Base-by-base conservation (phyloP, 2,329 filamentous ascomycete species). In the Ophiostoma novo-ulmi region DNA sequence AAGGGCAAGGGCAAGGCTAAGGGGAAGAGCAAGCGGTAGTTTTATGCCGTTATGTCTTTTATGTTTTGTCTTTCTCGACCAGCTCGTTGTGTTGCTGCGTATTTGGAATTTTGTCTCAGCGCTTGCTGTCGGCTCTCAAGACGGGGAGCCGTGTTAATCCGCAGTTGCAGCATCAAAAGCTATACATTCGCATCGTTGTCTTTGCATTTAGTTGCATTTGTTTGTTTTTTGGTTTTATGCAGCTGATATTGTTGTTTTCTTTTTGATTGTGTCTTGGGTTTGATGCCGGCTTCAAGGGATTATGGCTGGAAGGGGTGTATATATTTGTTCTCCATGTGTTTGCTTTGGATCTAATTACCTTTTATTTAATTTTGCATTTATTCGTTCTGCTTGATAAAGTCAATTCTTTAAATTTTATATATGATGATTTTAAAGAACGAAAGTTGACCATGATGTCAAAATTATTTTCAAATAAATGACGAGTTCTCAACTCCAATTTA, bases 1-100 rank as follows among this genome's bases (percentile, higher is more conserved):
- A 72, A 72, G 65, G 20, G 17, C 17, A 72, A 73, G 65, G 22
- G 22, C 17, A 72, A 73, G 67, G 73, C 67, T 31, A 76, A 77
- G 73, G 75, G 72, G 31, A 74, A 71, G 55, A 67, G 71, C 41
- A 73, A 72, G 68, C 68, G 69, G 13, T 73, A 70, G 58, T 61
- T 41, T 14, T n/a, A 31, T 55, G 69, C 66, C 39, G 20, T 68
- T 8, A 17, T 48, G 13, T n/a, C 20, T 48, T 22, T 26, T 38
- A 7, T 8, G n/a, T 67, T 63, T 44, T 67, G 20, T 31, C 2
- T 17, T 66, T 31, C 31, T 31, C 31, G 31, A 31, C 31, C 2
- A 31, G 31, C 31, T 31, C 31, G 31, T 20, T 36, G 10, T 68
- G 17, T 17, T 41, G 17, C 6, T 44, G 39, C n/a, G 13, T 13